Evolutionary conservation across 2,329 filamentous ascomycete species (phyloP).

Genomic region (Fusarium incarnatum): DNA sequence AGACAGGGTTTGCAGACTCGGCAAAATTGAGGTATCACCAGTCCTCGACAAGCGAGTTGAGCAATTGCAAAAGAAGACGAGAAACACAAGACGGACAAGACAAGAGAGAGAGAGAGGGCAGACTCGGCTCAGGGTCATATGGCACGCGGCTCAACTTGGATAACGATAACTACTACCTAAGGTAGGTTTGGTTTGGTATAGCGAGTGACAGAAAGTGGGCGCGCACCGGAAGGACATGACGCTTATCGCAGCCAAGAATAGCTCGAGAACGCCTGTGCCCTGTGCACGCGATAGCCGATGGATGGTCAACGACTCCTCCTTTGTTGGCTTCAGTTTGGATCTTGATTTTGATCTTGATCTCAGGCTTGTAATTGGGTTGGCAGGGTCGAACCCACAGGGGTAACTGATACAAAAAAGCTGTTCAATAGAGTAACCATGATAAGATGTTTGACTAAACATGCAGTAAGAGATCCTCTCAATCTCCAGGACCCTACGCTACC

Average conservation of each 20-base stretch:
- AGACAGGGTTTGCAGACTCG: constrained; percentile 26
- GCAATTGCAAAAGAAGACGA: constrained; percentile 1
- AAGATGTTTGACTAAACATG: constrained; percentile 30
- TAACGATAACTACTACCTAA: constrained; percentile 7
- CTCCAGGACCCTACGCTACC: constrained; percentile 10
- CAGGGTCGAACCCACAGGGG: constrained; percentile 27
- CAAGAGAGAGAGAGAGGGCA: constrained; percentile 11
- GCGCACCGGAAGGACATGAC: constrained; percentile 37
- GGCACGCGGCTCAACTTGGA: constrained; percentile 34
- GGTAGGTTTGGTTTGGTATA: neutral
- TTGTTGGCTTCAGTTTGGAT: constrained; percentile 2
- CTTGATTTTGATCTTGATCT: constrained; percentile 9
- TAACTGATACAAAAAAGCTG: constrained; percentile 31
- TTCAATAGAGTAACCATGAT: constrained; percentile 26
- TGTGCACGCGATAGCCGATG: constrained; percentile 40
- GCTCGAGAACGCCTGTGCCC: constrained; percentile 25
- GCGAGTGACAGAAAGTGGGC: constrained; percentile 19
- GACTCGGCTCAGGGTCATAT: constrained; percentile 33
- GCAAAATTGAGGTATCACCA: constrained; percentile 10
- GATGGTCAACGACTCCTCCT: constrained; percentile 29
- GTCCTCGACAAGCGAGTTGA: neutral
- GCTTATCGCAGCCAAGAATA: constrained; percentile 43
- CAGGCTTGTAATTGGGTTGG: constrained; percentile 25
- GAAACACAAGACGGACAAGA: neutral
- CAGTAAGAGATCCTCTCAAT: constrained; percentile 15